Evolutionary conservation across 306 rosid genomes (phyloP), one percentile per base, ranked within the genome.

Genomic region (Argentina anserina): DNA sequence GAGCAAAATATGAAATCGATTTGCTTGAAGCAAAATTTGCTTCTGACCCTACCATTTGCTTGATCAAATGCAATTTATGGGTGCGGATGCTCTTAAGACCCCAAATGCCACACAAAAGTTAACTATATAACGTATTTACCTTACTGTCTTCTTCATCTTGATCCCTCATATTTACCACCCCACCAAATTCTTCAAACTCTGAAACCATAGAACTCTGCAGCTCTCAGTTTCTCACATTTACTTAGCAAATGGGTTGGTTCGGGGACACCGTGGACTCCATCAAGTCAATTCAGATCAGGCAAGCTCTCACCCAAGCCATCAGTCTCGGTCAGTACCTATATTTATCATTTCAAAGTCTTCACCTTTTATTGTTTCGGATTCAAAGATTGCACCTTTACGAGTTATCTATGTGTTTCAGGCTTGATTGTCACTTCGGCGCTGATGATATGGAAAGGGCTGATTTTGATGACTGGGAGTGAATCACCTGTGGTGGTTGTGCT

Each of bases 401-500:
- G 41, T 26, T 71, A 56, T 50, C 46, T 41, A 3, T 58, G 11
- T 53, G 7, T 79, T 82, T 58, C 83, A 90, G 93, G 97, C 43
- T 42, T 90, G 88, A 83, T 89, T 43, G 84, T 90, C 26, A 52
- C 96, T 0, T 79, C 88, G 6, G 93, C 92, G 23, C 77, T 89
- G 60, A 81, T 90, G 41, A 83, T 93, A 71, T 90, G 96, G 98
- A 93, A 86, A 71, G 92, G 84, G 55, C 52, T 93, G 77, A 82
- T 87, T 81, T 83, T 87, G 72, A 58, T 89, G 21, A 84, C 90
- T 40, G 90, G 97, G 47, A 86, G 88, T 75, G 93, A 89, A 75
- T 90, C 97, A 9, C 97, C 97, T 1, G 92, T 85, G 20, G 92
- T 89, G 26, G 93, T 89, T 68, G 98, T 90, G 77, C 86, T 89